A percentile compares a stretch with the other conserved stretches of the same genome.
These are phyloP conservation scores for Fermentozyma sake DNA, from an alignment of 1,139 yeast genomes.

Conservation along the genomic window DNA sequence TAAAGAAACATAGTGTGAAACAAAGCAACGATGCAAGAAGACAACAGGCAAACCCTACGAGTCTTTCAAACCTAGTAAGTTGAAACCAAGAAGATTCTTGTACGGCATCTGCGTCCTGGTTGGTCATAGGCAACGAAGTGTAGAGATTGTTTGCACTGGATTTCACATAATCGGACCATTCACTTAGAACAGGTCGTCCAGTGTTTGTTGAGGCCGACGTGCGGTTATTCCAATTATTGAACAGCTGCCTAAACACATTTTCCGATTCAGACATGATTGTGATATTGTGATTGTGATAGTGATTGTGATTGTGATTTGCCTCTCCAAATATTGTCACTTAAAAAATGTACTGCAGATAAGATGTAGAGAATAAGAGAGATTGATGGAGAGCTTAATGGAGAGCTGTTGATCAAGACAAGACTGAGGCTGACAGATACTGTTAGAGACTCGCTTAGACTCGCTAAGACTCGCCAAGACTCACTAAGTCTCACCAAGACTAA, in stretches of 20 bases:
- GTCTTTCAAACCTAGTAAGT: conserved; percentile 73
- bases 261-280: conserved; percentile 37
- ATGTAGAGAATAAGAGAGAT: too few relatives aligned
- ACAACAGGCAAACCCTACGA: conserved; percentile 74
- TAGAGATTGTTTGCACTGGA: conserved; percentile 41
- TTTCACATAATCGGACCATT: conserved; percentile 45
- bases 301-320: conserved; percentile 1
- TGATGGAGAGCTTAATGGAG: too few relatives aligned
- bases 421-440: too few relatives aligned
- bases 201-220: conserved; percentile 6
- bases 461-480: too few relatives aligned
- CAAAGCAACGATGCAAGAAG: conserved; percentile 73
- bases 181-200: conserved; percentile 30
- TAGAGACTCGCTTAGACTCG: too few relatives aligned
- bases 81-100: conserved; percentile 53
- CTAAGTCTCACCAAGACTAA: too few relatives aligned
- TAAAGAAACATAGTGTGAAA: conserved; percentile 73
- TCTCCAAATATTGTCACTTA: not conserved
- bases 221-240: conserved; percentile 36
- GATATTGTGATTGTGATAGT: not conserved
- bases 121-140: conserved; percentile 34
- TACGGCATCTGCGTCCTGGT: conserved; percentile 13
- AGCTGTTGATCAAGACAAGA: too few relatives aligned
- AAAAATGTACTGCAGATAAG: not conserved
- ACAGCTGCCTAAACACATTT: conserved; percentile 39